phyloP scores from a whole-genome alignment of 129 eudicot genomes.

The Daucus carota region DNA sequence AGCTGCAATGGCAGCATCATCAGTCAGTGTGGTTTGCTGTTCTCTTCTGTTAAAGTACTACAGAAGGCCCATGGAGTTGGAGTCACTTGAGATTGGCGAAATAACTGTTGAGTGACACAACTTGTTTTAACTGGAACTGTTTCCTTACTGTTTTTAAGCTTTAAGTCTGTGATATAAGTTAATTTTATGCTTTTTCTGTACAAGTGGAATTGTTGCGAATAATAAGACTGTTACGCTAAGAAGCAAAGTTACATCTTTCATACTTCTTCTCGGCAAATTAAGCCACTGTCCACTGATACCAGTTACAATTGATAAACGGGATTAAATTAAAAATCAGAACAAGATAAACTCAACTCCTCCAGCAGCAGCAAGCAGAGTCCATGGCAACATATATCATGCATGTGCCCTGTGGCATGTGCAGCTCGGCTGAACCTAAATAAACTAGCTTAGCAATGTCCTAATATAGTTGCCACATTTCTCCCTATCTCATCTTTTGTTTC shows the following conservation, averaged over 20 bases:
- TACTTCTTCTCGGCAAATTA: neutral
- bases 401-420: neutral
- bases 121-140: neutral
- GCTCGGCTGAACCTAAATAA: neutral
- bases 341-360: neutral
- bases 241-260: neutral
- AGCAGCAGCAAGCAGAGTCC: neutral
- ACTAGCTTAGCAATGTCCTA: constrained; percentile 51
- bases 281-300: neutral
- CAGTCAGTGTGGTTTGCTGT: constrained; percentile 87
- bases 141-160: neutral
- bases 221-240: too few species aligned
- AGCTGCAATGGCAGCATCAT: constrained; percentile 97
- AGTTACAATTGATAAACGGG: neutral
- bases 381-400: neutral
- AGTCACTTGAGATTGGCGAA: constrained; percentile 46
- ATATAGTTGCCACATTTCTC: constrained; percentile 64
- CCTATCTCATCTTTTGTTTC: constrained; percentile 83
- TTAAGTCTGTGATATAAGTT: neutral
- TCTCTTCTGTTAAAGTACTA: constrained; percentile 76
- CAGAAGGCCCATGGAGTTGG: constrained; percentile 59
- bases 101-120: constrained; percentile 45
- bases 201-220: neutral
- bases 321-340: neutral
- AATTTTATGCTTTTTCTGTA: neutral